These are phyloP conservation scores for Balansia obtecta DNA, from an alignment of 2,329 filamentous ascomycete species.

Conservation along the genomic window DNA sequence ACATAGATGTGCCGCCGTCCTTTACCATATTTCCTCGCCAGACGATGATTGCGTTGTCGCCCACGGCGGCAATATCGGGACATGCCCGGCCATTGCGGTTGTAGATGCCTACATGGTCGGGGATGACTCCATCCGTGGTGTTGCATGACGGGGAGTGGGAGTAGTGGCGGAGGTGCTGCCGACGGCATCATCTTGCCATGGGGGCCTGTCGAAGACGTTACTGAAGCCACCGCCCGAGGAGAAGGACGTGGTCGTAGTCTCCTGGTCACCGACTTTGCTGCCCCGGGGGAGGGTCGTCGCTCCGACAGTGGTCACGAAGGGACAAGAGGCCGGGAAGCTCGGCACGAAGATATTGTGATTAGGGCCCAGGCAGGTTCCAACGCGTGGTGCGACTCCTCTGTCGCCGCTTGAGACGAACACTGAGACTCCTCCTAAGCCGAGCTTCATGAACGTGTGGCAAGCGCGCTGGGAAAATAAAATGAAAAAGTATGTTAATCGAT, in stretches of 20 bases:
- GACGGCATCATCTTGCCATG: constrained; percentile 29
- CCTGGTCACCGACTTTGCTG: constrained; percentile 3
- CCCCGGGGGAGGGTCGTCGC: constrained; percentile 26
- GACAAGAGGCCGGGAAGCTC: constrained; percentile 32
- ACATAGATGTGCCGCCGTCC: constrained; percentile 35
- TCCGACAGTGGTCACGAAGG: constrained; percentile 37
- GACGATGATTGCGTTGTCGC: constrained; percentile 30
- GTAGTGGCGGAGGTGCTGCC: constrained; percentile 6
- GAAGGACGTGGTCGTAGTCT: constrained; percentile 20
- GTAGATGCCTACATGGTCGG: constrained; percentile 19
- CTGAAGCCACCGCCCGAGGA: constrained; percentile 36
- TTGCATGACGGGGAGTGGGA: constrained; percentile 10
- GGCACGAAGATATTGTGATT: constrained; percentile 33
- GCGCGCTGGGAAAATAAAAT: constrained; percentile 17
- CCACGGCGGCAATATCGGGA: constrained; percentile 34
- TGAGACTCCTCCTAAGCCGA: constrained; percentile 29
- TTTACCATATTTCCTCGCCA: constrained; percentile 23
- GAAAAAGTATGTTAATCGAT: background rate
- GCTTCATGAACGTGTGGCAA: constrained; percentile 32
- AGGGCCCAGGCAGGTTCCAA: constrained; percentile 10
- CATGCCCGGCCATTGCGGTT: constrained; percentile 34
- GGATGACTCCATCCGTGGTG: constrained; percentile 8
- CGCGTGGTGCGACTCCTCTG: constrained; percentile 10
- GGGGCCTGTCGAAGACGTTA: constrained; percentile 33
- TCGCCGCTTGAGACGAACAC: constrained; percentile 26